phyloP scores from a whole-genome alignment of 2,329 filamentous ascomycete genomes.

The Penicillium sp. region DNA sequence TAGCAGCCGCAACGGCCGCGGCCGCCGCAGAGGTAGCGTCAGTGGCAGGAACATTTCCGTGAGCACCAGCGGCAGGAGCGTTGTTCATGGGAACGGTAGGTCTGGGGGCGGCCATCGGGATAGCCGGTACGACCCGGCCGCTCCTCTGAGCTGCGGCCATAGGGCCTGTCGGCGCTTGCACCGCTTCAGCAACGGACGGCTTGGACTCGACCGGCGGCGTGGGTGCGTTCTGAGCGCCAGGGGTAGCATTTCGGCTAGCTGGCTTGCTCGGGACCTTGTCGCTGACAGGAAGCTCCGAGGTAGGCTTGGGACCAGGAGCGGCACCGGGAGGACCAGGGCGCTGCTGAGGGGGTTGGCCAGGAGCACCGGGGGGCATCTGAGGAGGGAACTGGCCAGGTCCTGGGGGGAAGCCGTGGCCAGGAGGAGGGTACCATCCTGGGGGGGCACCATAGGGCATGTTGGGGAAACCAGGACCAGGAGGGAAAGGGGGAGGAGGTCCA shows the following conservation, averaged over 20 bases:
- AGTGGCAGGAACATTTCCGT: constrained; percentile 39
- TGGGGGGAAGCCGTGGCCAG: constrained; percentile 71
- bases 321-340: constrained; percentile 31
- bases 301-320: constrained; percentile 34
- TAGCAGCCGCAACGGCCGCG: constrained; percentile 51
- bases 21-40: constrained; percentile 51
- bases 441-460: constrained; percentile 77
- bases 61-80: constrained; percentile 25
- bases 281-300: constrained; percentile 45
- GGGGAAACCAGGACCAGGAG: constrained; percentile 58
- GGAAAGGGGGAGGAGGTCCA: constrained; percentile 51
- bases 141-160: constrained; percentile 37
- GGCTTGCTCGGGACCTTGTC: constrained; percentile 40
- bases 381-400: constrained; percentile 65
- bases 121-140: constrained; percentile 46
- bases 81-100: constrained; percentile 29
- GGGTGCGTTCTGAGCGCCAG: constrained; percentile 35
- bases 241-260: constrained; percentile 33
- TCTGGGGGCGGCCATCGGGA: constrained; percentile 43
- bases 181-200: constrained; percentile 38
- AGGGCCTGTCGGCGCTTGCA: constrained; percentile 28
- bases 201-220: constrained; percentile 40
- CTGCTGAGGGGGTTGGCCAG: constrained; percentile 46
- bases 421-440: constrained; percentile 72
- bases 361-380: constrained; percentile 57